phyloP scores from a whole-genome alignment of 306 rosid species.

The Sindora glabra region DNA sequence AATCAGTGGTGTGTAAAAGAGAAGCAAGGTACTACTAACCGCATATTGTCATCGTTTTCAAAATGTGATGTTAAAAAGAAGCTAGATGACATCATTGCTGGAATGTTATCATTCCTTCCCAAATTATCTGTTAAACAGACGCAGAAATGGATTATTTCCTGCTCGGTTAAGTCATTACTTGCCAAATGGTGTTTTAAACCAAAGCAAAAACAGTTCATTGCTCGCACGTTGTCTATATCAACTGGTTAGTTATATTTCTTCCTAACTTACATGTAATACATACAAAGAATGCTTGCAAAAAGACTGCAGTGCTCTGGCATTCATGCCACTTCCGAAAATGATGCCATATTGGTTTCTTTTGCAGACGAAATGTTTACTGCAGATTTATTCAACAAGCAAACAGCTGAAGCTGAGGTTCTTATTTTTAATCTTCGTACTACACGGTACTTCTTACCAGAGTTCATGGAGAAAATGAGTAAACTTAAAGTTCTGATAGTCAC shows the following conservation, averaged over 20 bases:
- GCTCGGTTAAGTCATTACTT: conserved; percentile 24
- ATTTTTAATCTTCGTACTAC: conserved; percentile 32
- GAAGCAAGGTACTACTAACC: conserved; percentile 23
- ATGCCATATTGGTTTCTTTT: conserved; percentile 1
- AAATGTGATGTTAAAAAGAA: conserved; percentile 7
- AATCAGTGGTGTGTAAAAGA: conserved; percentile 41
- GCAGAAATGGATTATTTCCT: conserved; percentile 19
- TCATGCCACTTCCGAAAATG: background rate
- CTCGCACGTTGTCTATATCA: conserved; percentile 47
- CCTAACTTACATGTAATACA: background rate
- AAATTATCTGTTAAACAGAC: conserved; percentile 17
- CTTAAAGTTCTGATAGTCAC: conserved; percentile 45
- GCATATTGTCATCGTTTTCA: background rate
- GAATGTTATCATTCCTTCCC: conserved; percentile 21
- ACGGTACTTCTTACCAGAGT: conserved; percentile 31
- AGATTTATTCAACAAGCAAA: conserved; percentile 25
- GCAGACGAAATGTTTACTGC: conserved; percentile 42
- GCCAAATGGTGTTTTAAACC: conserved; percentile 28
- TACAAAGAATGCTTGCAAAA: background rate
- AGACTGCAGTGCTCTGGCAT: background rate
- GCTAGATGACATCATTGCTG: conserved; percentile 10
- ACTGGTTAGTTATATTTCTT: conserved; percentile 40
- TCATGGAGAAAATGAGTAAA: conserved; percentile 25
- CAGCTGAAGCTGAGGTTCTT: conserved; percentile 38
- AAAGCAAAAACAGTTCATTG: conserved; percentile 5